Evolutionary conservation across 1,284 basidiomycete genomes (phyloP).

Genomic region (Stereum hirsutum): DNA sequence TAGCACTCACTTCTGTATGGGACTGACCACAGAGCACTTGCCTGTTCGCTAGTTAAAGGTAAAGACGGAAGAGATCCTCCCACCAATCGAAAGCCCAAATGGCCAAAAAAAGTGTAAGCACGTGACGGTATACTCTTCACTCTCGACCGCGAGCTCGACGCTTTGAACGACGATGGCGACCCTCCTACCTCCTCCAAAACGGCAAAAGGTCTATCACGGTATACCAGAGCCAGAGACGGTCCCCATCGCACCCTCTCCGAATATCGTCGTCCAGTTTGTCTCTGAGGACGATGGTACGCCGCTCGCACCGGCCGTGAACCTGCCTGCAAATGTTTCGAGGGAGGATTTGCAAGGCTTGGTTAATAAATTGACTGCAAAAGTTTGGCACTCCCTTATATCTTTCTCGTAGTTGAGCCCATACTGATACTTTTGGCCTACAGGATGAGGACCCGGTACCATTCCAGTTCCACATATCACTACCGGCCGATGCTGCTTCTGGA

Average conservation of each 20-base stretch:
- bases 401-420: not conserved
- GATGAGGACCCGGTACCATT: conserved; percentile 87
- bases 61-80: no score
- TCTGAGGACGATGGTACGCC: conserved; percentile 76
- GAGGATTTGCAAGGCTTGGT: conserved; percentile 80
- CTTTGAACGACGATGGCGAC: conserved; percentile 62
- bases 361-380: conserved; percentile 75
- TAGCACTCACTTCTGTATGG: no score
- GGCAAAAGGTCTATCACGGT: conserved; percentile 75
- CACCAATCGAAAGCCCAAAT: no score
- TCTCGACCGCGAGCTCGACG: no score
- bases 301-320: conserved; percentile 79
- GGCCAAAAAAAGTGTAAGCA: no score
- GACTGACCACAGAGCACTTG: no score
- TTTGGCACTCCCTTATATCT: conserved; percentile 27
- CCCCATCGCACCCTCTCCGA: conserved; percentile 44
- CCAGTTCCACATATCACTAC: conserved; percentile 75
- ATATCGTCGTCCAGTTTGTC: conserved; percentile 85
- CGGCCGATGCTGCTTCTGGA: conserved; percentile 37
- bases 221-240: conserved; percentile 55
- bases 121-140: no score
- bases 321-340: conserved; percentile 82
- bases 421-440: conserved; percentile 23
- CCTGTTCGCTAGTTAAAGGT: no score
- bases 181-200: conserved; percentile 76